Conservation (phyloP, 2,329 filamentous ascomycete genomes). For the Aspergillus sp. region DNA sequence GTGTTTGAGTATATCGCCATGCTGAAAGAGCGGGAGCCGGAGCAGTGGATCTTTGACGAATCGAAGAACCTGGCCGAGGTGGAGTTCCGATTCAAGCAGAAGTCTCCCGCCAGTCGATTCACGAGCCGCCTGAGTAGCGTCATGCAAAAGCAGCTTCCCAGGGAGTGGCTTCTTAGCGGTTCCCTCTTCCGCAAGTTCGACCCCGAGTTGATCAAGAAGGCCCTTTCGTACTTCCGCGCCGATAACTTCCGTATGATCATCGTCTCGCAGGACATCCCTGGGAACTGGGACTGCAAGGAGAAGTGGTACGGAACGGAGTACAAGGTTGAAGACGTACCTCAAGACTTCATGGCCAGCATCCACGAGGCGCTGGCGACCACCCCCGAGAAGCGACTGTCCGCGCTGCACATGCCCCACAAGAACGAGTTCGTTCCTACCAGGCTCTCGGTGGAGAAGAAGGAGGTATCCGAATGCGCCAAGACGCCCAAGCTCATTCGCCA, state of each 20-base stretch:
- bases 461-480: conserved; percentile 71
- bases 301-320: conserved; percentile 99
- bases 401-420: conserved; percentile 82
- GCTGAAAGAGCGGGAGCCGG: conserved; percentile 74
- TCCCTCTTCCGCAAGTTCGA: conserved; percentile 79
- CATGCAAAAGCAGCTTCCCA: conserved; percentile 88
- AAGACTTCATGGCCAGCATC: conserved; percentile 71
- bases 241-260: conserved; percentile 88
- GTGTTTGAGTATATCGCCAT: conserved; percentile 92
- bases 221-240: conserved; percentile 70
- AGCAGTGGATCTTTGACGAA: conserved; percentile 93
- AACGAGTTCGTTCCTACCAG: conserved; percentile 96
- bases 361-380: conserved; percentile 61
- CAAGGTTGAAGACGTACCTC: conserved; percentile 74
- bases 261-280: conserved; percentile 79
- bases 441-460: conserved; percentile 91
- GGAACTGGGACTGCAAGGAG: conserved; percentile 82
- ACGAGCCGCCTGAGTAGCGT: conserved; percentile 79
- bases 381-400: conserved; percentile 60
- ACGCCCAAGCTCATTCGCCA: conserved; percentile 81
- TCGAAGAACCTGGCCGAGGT: conserved; percentile 88
- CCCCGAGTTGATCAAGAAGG: conserved; percentile 70
- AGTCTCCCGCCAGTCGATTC: conserved; percentile 84
- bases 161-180: conserved; percentile 84
- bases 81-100: conserved; percentile 93